Percentiles rank a stretch among this genome's conserved stretches.
Conservation (phyloP, 2,329 filamentous ascomycete species). For the Magnaporthiopsis poae region DNA sequence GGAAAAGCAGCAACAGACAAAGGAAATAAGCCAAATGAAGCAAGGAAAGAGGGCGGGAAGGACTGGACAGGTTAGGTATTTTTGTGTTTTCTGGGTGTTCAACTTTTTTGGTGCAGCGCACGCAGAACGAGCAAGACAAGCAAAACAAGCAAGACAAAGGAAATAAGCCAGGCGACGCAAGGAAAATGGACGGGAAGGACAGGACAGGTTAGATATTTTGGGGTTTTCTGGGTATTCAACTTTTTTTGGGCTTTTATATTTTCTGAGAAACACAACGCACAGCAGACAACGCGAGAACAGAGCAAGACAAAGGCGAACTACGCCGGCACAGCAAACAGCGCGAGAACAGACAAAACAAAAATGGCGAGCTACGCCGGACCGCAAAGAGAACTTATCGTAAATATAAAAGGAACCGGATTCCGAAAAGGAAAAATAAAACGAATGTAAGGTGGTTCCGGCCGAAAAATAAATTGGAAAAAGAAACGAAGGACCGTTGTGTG, state of each 20-base stretch:
- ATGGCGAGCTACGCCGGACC: background rate
- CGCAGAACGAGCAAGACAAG: too few species aligned
- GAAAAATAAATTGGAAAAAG: background rate
- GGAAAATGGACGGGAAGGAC: background rate
- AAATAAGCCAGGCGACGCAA: background rate
- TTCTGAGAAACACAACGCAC: background rate
- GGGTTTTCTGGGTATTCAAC: background rate
- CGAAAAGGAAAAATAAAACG: too few species aligned
- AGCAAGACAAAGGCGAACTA: background rate
- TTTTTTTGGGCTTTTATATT: slow-evolving; percentile 2
- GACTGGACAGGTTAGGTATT: too few species aligned
- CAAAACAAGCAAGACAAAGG: background rate
- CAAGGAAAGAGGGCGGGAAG: too few species aligned
- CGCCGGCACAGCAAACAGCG: background rate
- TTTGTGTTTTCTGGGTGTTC: too few species aligned
- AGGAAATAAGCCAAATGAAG: too few species aligned
- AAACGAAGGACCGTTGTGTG: background rate
- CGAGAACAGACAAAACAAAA: background rate
- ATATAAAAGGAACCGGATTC: too few species aligned
- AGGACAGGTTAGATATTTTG: background rate
- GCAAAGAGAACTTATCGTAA: background rate
- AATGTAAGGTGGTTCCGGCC: background rate
- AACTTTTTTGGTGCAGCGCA: too few species aligned
- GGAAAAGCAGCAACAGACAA: background rate
- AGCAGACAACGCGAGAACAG: background rate